A percentile compares a stretch with the other conserved stretches of the same genome.
Conservation (phyloP, 2,329 filamentous ascomycete genomes). For the Pleoardoris graminearum region DNA sequence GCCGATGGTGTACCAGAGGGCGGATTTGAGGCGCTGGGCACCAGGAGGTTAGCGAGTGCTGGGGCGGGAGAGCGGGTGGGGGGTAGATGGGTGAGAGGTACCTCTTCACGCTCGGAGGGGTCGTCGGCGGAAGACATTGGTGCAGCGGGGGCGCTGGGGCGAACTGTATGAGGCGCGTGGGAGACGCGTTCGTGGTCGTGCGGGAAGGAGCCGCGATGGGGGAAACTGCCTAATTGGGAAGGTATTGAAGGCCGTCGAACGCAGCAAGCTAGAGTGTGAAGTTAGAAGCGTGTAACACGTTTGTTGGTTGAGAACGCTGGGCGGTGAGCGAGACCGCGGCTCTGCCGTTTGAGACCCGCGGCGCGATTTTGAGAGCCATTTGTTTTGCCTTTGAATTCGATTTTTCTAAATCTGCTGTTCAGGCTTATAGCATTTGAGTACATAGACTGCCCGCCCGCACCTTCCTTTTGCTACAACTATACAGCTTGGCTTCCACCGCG, state of each 20-base stretch:
- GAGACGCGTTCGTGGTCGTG: too few relatives aligned
- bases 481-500: too few relatives aligned
- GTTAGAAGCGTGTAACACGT: too few relatives aligned
- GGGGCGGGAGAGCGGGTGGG: not conserved
- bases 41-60: not conserved
- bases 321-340: too few relatives aligned
- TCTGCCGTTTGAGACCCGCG: constrained; percentile 1
- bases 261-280: too few relatives aligned
- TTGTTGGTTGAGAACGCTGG: too few relatives aligned
- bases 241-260: too few relatives aligned
- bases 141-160: not conserved
- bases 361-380: constrained; percentile 7
- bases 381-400: not conserved
- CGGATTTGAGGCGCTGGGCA: constrained; percentile 52
- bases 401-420: not conserved
- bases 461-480: too few relatives aligned
- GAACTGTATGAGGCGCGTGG: not conserved
- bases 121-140: constrained; percentile 32
- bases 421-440: not conserved
- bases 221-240: too few relatives aligned
- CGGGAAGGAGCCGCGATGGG: constrained; percentile 7
- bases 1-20: constrained; percentile 48
- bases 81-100: constrained; percentile 10
- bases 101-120: constrained; percentile 39
- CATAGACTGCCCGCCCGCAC: not conserved